Percentiles rank a stretch among this genome's conserved stretches.
Conservation (phyloP, 768 basidiomycete species). For the Panaeolus cyanescens region DNA sequence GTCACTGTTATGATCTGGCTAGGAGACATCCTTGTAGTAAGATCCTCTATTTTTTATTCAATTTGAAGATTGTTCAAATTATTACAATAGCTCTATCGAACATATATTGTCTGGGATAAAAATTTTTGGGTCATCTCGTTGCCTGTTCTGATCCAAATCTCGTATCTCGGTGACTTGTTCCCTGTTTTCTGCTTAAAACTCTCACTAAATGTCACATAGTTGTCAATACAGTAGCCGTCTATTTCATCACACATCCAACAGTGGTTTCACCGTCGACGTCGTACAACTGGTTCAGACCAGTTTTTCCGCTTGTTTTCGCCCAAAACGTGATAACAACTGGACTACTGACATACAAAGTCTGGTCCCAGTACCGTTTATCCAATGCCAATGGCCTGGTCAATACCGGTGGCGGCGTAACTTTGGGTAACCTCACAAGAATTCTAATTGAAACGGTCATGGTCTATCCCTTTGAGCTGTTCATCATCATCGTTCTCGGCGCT, state of each 20-base stretch:
- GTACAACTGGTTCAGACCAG: not conserved
- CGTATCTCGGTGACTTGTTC: not conserved
- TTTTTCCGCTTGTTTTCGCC: not conserved
- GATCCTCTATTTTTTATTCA: no score
- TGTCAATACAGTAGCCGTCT: slow-evolving; percentile 15
- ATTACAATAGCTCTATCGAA: not conserved
- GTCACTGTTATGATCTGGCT: not conserved
- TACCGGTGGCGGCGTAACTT: not conserved
- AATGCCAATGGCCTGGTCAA: not conserved
- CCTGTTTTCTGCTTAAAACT: not conserved
- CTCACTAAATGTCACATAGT: not conserved
- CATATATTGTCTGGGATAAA: not conserved
- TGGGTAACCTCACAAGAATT: not conserved
- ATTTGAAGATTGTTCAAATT: no score
- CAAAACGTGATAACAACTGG: not conserved
- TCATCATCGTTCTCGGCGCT: not conserved
- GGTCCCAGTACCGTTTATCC: not conserved
- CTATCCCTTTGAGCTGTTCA: not conserved
- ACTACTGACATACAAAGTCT: not conserved
- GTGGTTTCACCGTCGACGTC: slow-evolving; percentile 4
- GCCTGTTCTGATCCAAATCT: not conserved
- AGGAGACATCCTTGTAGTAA: not conserved
- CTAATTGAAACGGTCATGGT: not conserved
- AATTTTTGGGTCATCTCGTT: not conserved
- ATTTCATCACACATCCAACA: slow-evolving; percentile 18